These are phyloP conservation scores for Polyporus tsugae DNA, from an alignment of 1,284 basidiomycete genomes.

Conservation along the genomic window DNA sequence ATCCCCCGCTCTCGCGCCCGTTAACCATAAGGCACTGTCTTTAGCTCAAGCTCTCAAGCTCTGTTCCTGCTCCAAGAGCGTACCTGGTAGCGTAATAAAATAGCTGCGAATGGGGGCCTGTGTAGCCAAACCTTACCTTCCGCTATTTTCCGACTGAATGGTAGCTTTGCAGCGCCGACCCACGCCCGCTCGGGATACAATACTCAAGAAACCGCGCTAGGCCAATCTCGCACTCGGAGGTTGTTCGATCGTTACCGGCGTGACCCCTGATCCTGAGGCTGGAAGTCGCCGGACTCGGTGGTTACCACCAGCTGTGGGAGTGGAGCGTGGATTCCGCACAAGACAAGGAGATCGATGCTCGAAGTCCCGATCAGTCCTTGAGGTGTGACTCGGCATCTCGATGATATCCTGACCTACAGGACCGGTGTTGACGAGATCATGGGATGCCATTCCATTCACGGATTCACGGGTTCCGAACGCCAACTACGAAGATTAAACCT, in stretches of 20 bases:
- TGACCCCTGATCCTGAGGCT: neutral
- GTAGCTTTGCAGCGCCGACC: conserved; percentile 18
- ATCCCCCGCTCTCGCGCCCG: neutral
- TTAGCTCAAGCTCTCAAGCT: conserved; percentile 6
- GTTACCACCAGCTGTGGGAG: neutral
- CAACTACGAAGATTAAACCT: conserved; percentile 9
- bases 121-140: conserved; percentile 2
- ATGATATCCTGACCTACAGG: conserved; percentile 2
- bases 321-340: neutral
- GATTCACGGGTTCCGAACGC: neutral
- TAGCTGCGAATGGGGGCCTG: conserved; percentile 4
- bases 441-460: too few relatives aligned
- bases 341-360: conserved; percentile 11
- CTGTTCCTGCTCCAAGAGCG: neutral
- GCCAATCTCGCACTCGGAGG: neutral
- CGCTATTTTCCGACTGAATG: conserved; percentile 17
- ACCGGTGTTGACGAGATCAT: too few relatives aligned
- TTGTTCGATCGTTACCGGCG: neutral
- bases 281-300: neutral
- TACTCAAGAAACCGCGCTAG: neutral
- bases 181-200: neutral
- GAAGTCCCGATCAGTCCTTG: conserved; percentile 14
- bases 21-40: conserved; percentile 6
- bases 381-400: conserved; percentile 10
- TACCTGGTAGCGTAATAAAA: neutral